Evolutionary conservation across 345 rosid species (phyloP), one percentile per base, ranked within the genome.

Genomic region (Populus ilicifolia): DNA sequence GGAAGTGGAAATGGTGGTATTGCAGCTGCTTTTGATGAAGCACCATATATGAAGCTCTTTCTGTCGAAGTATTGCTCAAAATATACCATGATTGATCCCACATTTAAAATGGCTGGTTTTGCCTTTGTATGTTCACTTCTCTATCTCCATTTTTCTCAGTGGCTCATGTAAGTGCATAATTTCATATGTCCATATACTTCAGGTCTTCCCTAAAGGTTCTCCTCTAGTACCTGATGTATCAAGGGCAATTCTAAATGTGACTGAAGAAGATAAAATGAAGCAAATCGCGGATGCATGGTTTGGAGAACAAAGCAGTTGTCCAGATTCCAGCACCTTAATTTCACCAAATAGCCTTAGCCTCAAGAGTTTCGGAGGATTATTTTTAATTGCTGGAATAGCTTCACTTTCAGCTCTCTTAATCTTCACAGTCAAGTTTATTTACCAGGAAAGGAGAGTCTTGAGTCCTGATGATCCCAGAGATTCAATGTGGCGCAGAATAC

Each of bases 21-120:
- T 29, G 44, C 86, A 10, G 87, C 79, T n/a, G 76, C 84, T 46
- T 67, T 89, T 12, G 87, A 83, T 13, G 92, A 89, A 80, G 27
- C 86, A 17, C 87, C 94, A 14, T 86, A 83, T 56, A 82, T 83
- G 1, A 82, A 80, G 25, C 75, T 88, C 23, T 77, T 88, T 69
- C 86, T 87, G 35, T 78, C 82, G 7, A 75, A 83, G 54, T 66
- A 88, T 69, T 82, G 88, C 76, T 56, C 25, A 21, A 17, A 70
- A 7, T 71, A 77, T 35, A 64, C 80, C 48, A 63, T 71, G 38
- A 35, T 71, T 41, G 70, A 70, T 10, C 80, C 80, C 18, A 64
- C 71, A 8, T 77, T 70, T 50, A 43, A 63, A 66, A 63, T 50
- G 3, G 80, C 6, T 23, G 80, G 80, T 25, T 70, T 77, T 3